Conservation (phyloP, 2,329 filamentous ascomycete genomes). For the Hypoxylon sp. region DNA sequence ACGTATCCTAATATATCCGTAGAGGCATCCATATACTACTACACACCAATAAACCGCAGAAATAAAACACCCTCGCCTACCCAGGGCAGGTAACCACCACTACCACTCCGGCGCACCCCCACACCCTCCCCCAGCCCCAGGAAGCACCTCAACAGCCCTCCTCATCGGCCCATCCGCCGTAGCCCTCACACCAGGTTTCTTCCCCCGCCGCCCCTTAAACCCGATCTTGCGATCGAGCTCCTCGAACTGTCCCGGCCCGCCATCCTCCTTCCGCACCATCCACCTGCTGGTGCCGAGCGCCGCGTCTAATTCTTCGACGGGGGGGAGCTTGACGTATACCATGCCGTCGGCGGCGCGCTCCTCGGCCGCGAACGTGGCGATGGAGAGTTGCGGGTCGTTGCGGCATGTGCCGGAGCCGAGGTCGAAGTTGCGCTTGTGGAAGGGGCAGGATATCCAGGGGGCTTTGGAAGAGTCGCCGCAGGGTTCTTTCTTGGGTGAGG, state of each 20-base stretch:
- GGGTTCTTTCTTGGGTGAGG: constrained; percentile 33
- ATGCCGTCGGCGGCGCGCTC: constrained; percentile 78
- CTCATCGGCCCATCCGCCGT: constrained; percentile 54
- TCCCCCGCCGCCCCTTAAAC: constrained; percentile 61
- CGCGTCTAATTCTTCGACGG: constrained; percentile 83
- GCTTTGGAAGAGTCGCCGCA: constrained; percentile 40
- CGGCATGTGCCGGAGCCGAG: constrained; percentile 79
- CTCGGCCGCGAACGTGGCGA: constrained; percentile 85
- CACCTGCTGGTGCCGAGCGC: constrained; percentile 84
- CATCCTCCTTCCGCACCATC: constrained; percentile 81
- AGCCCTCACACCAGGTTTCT: constrained; percentile 60
- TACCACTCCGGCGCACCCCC: constrained; percentile 65
- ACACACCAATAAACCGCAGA: too few species aligned
- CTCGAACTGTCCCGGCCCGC: constrained; percentile 54
- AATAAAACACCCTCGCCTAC: too few species aligned
- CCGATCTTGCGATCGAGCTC: constrained; percentile 64
- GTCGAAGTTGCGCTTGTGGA: constrained; percentile 92
- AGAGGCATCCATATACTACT: too few species aligned
- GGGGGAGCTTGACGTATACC: constrained; percentile 85
- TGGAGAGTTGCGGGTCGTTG: constrained; percentile 81
- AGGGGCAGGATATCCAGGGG: constrained; percentile 89
- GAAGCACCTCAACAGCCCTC: constrained; percentile 58
- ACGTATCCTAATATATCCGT: too few species aligned
- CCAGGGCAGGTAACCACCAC: not conserved
- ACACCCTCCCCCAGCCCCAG: constrained; percentile 54